Base-by-base conservation (phyloP, 306 rosid genomes). In the Geum urbanum region DNA sequence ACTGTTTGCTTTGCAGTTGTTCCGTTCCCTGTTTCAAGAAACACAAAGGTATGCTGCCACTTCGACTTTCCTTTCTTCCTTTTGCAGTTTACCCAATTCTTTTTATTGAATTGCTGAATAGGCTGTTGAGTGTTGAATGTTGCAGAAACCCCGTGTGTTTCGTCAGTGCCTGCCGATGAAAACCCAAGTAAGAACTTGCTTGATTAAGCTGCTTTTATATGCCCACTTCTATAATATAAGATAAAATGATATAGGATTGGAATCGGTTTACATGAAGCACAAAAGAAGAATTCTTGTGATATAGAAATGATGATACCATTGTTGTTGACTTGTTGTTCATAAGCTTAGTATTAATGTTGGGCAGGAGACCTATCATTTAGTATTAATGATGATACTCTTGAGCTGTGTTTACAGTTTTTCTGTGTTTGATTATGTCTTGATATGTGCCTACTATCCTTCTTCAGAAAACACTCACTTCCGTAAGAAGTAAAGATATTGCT, bases 1-100 rank as follows among this genome's bases (percentile, higher is more conserved):
- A 5, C 10, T 13, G 66, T 67, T 12, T 45, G 62, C 45, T 57
- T 75, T 71, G 79, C 84, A 86, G 94, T 71, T 92, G 97, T 77
- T 88, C 97, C 32, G 70, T 92, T 54, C 40, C 66, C 68, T 92
- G 98, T 75, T 92, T 86, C 84, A 88, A 85, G 84, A 90, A 81
- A 67, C 98, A 92, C 87, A 90, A 88, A 83, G 98, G 97, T 92
- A 54, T 1, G 11, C 16, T 43, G 59, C 2, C 37, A 15, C 69
- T 64, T 70, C 12, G 39, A 47, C 55, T 19, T 19, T 47, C 46
- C 46, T 14, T 27, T 46, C 37, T 72, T 50, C 52, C 70, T 52
- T 32, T 10, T 43, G 20, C 66, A 37, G 8, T 4, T 9, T 24
- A 24, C 27, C 47, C 3, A 5, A 52, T 55, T 10, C 37, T 2